Evolutionary conservation across 805 yeast species (phyloP), one percentile per base, ranked within the genome.

Genomic region (Cyberlindnera bimundalis): DNA sequence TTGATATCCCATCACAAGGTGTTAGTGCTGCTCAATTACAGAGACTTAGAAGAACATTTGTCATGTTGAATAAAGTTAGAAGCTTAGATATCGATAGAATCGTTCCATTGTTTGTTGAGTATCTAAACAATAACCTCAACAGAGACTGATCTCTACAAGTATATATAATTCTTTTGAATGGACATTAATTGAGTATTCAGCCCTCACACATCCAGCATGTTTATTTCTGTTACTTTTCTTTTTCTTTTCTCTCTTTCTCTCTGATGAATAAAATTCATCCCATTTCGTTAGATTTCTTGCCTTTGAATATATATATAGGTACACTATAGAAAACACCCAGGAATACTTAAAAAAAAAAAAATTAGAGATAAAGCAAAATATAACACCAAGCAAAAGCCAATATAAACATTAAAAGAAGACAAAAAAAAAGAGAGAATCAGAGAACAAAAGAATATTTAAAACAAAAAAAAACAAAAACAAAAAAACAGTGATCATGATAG

Each of bases 11-110:
- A 2, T 54, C 76, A 2, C 64, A 65, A 5, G 62, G 73, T 1
- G 78, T 84, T 8, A 76, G 86, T 12, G 68, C 81, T 29, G 86
- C 96, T 0, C 89, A 85, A 55, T 59, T 93, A 39, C 96, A 90
- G 53, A 70, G 99, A 45, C 67, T 87, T 12, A 72, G 96, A 60
- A 73, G 99, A 51, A 81, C 89, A 14, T 91, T 84, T 61, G 77
- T 90, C n/a, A 70, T 78, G 29, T 68, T 91, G 60, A 88, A 91
- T 59, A 76, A 86, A 52, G 78, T 89, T 70, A 72, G 96, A 53
- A 78, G 81, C 30, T 69, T 89, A 32, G 93, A 86, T 37, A 55
- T 69, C 17, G 79, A 75, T 20, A 66, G 96, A 53, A 85, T 91
- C 18, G 72, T 68, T 5, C 77, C 81, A 1, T 59, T 86, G 52